Base-by-base conservation (phyloP, 352 stramenopile genomes). In the Phytophthora capsici region DNA sequence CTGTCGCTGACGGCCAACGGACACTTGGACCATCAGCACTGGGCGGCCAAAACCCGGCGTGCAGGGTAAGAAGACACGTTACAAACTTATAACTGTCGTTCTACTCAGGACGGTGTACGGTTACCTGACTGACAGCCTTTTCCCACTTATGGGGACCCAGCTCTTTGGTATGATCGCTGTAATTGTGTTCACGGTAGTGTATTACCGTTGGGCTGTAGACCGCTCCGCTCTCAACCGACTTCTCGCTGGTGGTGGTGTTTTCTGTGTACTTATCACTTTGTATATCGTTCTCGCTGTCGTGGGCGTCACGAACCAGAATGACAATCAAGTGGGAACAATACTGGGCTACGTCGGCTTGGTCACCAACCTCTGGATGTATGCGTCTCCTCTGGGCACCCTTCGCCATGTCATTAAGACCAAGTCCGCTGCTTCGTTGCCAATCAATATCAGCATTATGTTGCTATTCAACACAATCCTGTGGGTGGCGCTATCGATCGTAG, bases 261-360 rank as follows among this genome's bases (percentile, higher is more conserved):
- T 69, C 4, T 65, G 47, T 46, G 22, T 61, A 14, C 19, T 40
- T 32, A 32, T 62, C 45, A 75, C 76, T 9, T 19, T 63, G 17
- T 83, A 81, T 47, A 45, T 71, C 17, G 62, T 66, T 6, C 30
- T 85, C 13, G 73, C 67, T 4, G 43, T 70, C 4, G 50, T 32
- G 7, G 63, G 62, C 1, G 38, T 74, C 13, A 86, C 69, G 14
- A 36, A 72, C 51, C 73, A 81, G 49, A 67, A 45, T 0, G 9
- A 71, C 14, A 26, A 69, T 30, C 26, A 78, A 26, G 66, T 78
- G 4, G 52, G 54, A 1, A 44, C 66, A n/a, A 71, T 63, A 13
- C 44, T 81, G 1, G 76, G 76, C 1, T 69, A 70, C 20, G 67
- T 73, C 12, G 61, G 56, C 1, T 28, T 73, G 19, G 50, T 72